Evolutionary conservation across 768 basidiomycete species (phyloP), one percentile per base, ranked within the genome.

Genomic region (Leccinum variicolor): DNA sequence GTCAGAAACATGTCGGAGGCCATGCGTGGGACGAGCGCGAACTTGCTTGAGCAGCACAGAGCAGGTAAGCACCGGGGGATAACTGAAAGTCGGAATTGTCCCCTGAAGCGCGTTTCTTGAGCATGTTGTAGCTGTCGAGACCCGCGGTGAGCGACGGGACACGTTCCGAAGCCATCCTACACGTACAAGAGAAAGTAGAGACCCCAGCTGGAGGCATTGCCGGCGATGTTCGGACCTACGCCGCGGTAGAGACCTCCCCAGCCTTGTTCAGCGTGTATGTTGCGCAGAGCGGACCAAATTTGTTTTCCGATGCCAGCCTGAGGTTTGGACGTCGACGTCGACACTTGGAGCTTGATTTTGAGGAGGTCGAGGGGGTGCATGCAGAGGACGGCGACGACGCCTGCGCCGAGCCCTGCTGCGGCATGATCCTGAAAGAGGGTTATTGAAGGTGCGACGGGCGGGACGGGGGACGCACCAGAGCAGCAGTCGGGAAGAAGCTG

Each of bases 341-440:
- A 84, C 6, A 97, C 91, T 74, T 98, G 97, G 53, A 94, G 85
- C 69, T 93, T 89, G 69, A 97, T 81, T 76, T 98, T 98, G 73
- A 99, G 80, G 11, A 98, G 82, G 74, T 99, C 97, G 33, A 99
- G 81, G 7, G 97, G 97, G 71, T 98, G 94, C 92, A 98, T 95
- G 74, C 92, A 92, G 29, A 98, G 79, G 50, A 94, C 94, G 34
- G 93, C 91, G 66, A 89, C 87, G 63, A 92, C 85, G 56, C 97
- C 97, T 39, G 97, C 95, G 52, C 91, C 89, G 52, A 98, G 82
- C 55, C 97, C 97, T 46, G 94, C 92, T 53, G 86, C 85, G 31
- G 96, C 94, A 86, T 98, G 94, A 74, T 98, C 97, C 92, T 96
- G 64, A 14, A 36, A 21, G 19, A n/a, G 31, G 33, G 31, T 67